These are phyloP conservation scores for Sporothrix curviconia DNA, from an alignment of 2,329 filamentous ascomycete species.

Conservation along the genomic window DNA sequence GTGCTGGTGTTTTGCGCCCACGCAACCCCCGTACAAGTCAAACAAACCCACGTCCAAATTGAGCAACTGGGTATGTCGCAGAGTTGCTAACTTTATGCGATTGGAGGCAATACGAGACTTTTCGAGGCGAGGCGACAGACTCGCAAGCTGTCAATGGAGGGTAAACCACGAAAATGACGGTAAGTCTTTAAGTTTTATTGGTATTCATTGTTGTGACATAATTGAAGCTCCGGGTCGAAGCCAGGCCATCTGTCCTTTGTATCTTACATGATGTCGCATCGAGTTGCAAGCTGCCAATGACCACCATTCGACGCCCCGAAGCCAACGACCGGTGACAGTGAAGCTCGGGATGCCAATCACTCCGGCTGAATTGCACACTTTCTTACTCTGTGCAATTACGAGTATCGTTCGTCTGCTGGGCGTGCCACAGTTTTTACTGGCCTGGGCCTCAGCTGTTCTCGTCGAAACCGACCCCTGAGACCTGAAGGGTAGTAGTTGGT, in stretches of 20 bases:
- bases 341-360: slow-evolving; percentile 1
- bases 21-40: slow-evolving; percentile 4
- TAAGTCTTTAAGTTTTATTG: too few species aligned
- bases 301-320: not conserved
- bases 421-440: not conserved
- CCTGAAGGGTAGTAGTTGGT: too few species aligned
- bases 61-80: not conserved
- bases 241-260: not conserved
- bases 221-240: too few species aligned
- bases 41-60: not conserved
- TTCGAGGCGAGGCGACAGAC: too few species aligned
- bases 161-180: not conserved
- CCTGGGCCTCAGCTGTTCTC: not conserved
- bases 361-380: not conserved
- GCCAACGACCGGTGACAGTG: not conserved
- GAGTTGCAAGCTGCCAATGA: too few species aligned
- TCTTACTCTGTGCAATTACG: not conserved
- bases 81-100: slow-evolving; percentile 2
- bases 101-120: not conserved
- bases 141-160: not conserved
- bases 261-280: too few species aligned
- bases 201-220: too few species aligned
- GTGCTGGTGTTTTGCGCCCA: slow-evolving; percentile 1
- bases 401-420: not conserved
- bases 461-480: slow-evolving; percentile 2